Base-by-base conservation (phyloP, 768 basidiomycete genomes). In the Sarcomyxa edulis region DNA sequence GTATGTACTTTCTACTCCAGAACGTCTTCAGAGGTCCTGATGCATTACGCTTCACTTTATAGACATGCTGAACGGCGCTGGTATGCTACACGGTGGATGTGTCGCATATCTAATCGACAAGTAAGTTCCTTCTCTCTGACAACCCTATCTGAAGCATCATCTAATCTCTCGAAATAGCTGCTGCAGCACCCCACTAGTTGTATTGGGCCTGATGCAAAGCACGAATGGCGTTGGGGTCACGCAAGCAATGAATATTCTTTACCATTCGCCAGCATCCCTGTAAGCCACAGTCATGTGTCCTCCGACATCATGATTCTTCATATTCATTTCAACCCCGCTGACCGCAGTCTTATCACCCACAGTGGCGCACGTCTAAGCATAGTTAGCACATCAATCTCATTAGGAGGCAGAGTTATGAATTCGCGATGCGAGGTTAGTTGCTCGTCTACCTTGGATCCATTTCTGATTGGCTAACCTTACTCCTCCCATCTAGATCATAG, bases 61-160 rank as follows among this genome's bases (percentile, higher is more conserved):
- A 82, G 83, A 72, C 40, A 84, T 84, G 81, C 62, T 85, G 22
- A 87, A 86, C 48, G 83, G 83, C 9, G 80, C 81, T 18, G 78
- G 79, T 2, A 81, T 83, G 74, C 64, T 85, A 11, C 84, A 85
- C 47, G 84, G 84, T n/a, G 83, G 79, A 26, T 82, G 81, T 39
- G 54, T 86, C 23, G 78, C 81, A 31, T 84, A 84, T 58, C 62
- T 86, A 39, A 76, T 85, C 30, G 84, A 86, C 59, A 84, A 81
- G 80, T 80, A 43, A 35, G 71, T 58, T 24, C 12, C 18, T 20
- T 32, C 7, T 30, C 9, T 26, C 7, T n/a, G n/a, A n/a, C 16
- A 16, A 31, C 22, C 6, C 25, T 25, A 15, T 37, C 11, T 31
- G 18, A 1, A 12, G 32, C 30, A 19, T 38, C 14, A 12, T n/a